Conservation (phyloP, 768 basidiomycete species). For the Trametes gibbosa region DNA sequence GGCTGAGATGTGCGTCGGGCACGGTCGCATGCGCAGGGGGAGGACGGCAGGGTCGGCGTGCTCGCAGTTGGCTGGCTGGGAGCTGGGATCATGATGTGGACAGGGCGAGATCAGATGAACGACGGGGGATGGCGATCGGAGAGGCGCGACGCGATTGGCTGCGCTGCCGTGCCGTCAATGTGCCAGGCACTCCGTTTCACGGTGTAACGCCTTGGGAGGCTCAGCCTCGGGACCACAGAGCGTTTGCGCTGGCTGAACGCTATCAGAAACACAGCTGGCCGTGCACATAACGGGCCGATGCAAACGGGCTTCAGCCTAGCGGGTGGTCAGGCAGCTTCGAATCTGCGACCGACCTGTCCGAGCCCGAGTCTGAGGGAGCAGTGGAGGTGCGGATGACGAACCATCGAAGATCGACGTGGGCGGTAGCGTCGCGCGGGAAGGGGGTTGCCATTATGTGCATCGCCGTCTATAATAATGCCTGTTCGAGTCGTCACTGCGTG, state of each 20-base stretch:
- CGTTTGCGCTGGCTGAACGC: no score
- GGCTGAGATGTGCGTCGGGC: neutral
- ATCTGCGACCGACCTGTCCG: neutral
- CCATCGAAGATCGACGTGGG: neutral
- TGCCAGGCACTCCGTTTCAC: no score
- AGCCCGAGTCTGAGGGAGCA: no score
- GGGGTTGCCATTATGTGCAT: neutral
- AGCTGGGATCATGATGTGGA: slow-evolving; percentile 8
- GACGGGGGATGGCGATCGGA: neutral
- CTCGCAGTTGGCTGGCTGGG: neutral
- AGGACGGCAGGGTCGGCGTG: neutral
- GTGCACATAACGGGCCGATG: neutral
- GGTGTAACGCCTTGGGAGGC: no score
- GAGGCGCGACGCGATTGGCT: slow-evolving; percentile 5
- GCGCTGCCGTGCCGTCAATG: no score
- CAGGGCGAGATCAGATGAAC: slow-evolving; percentile 8
- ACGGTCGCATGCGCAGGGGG: neutral
- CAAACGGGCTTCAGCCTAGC: neutral
- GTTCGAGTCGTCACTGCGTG: neutral
- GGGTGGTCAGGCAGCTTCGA: neutral
- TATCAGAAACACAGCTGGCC: no score
- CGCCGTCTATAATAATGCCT: neutral
- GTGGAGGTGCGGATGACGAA: neutral
- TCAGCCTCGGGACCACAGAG: no score
- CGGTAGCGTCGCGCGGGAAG: neutral